Base-by-base conservation (phyloP, 1,284 basidiomycete species). In the Cystobasidium slooffiae region DNA sequence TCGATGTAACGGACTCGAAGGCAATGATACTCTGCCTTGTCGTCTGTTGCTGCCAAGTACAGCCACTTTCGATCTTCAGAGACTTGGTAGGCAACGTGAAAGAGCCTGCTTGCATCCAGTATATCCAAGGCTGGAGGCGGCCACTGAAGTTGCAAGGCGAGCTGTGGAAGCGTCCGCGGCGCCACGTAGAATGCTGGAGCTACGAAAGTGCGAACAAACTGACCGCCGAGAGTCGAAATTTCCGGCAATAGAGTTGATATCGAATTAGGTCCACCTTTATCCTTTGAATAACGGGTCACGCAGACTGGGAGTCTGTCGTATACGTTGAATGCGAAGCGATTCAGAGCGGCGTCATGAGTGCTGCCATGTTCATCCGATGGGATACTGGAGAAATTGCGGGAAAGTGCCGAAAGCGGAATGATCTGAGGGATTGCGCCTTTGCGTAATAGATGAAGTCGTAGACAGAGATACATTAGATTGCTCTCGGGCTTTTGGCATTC, bases 1-100 rank as follows among this genome's bases (percentile, higher is more conserved):
- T 66, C 75, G 4, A 79, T 63, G 43, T 53, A 80, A 88, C 89
- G 90, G 7, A 89, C 86, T 9, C 86, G 87, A 41, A 89, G 78
- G 69, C 89, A 87, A 78, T 89, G 87, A 14, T 85, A 86, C 80
- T 93, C 91, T 5, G 91, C 91, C 6, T 88, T 85, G 78, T 92
- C 88, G 79, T 94, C 92, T 10, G 90, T 83, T 78, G 88, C 89
- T n/a, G 87, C 85, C n/a, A 87, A 87, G 18, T 90, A 80, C 2
- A 92, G 83, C 91, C 91, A 93, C 80, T 88, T 89, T 6, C 88
- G 86, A 75, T 82, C 79, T 12, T 88, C 88, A 1, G 89, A 77
- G 46, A 83, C 83, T 3, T 75, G 68, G 80, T 93, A 94, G 1
- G 87, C 91, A 55, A 93, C 85, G 79, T 94, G 92, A 55, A 93